A percentile compares a stretch with the other conserved stretches of the same genome.
phyloP scores from a whole-genome alignment of 768 basidiomycete species.

The Auricularia sp. region DNA sequence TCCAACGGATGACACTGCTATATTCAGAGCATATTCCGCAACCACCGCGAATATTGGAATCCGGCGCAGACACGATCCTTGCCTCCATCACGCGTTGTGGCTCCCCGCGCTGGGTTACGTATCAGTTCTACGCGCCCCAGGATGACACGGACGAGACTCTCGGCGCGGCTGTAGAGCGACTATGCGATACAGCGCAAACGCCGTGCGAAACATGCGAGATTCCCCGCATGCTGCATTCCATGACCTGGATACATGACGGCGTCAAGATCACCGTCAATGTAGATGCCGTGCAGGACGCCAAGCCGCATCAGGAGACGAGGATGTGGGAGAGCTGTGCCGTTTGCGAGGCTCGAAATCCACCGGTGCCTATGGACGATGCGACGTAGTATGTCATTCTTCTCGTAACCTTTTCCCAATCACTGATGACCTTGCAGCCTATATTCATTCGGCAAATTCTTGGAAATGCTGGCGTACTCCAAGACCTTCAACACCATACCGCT shows the following conservation, averaged over 20 bases:
- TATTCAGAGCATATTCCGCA: slow-evolving; percentile 32
- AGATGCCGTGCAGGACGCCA: not conserved
- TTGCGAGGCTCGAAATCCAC: slow-evolving; percentile 31
- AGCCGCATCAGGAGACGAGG: slow-evolving; percentile 20
- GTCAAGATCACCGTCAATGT: slow-evolving; percentile 21
- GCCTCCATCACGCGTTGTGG: slow-evolving; percentile 29
- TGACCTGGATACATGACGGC: slow-evolving; percentile 30
- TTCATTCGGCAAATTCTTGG: slow-evolving; percentile 50
- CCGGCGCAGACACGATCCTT: slow-evolving; percentile 12
- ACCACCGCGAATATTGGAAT: slow-evolving; percentile 3
- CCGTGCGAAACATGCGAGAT: slow-evolving; percentile 18
- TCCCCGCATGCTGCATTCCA: slow-evolving; percentile 34
- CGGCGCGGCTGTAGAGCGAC: slow-evolving; percentile 7
- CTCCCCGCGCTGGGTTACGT: slow-evolving; percentile 40
- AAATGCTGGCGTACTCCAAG: slow-evolving; percentile 41
- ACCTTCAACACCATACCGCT: slow-evolving; percentile 26
- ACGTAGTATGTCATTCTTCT: slow-evolving; percentile 35
- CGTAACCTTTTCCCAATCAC: not conserved
- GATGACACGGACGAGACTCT: slow-evolving; percentile 8
- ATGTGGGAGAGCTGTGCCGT: slow-evolving; percentile 44
- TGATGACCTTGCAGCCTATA: slow-evolving; percentile 29
- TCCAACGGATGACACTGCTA: slow-evolving; percentile 48
- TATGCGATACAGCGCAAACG: slow-evolving; percentile 7
- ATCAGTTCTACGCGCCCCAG: slow-evolving; percentile 39
- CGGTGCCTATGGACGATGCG: slow-evolving; percentile 35